Evolutionary conservation across 305 asterid genomes (phyloP), one percentile per base, ranked within the genome.

Genomic region (Plantago lanceolata): DNA sequence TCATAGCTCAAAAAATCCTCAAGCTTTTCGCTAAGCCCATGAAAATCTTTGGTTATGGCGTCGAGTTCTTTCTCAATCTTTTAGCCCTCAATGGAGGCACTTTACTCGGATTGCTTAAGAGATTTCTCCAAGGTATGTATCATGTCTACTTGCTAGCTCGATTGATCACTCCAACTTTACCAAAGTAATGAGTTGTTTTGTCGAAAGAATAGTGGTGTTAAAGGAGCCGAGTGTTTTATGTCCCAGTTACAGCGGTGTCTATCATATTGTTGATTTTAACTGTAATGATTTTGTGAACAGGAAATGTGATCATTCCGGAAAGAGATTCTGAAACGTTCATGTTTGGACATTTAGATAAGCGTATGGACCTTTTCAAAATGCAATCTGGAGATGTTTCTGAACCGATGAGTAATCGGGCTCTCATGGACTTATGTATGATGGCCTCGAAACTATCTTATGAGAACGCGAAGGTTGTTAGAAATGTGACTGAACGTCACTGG

Each of bases 381-480:
- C 28, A 64, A 17, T 52, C 76, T 8, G 49, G 57, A 52, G 71
- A 66, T 49, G 53, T 58, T 61, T 57, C 47, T 43, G 69, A 51
- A 21, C 65, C 73, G 75, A 68, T 64, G 66, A 90, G 89, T 71
- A 73, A 71, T 63, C 81, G 72, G 18, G 75, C 52, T 63, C 83
- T 89, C 14, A 81, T 87, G 95, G 97, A 93, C 69, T 76, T 93
- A 19, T 89, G 97, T 69, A 79, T 93, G 66, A 76, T 93, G 91
- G 88, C 95, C 66, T 80, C 99, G 51, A 93, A 93, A 73, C 73
- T 93, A 71, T 85, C 97, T 1, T 93, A 89, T 5, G 99, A 93
- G 83, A 93, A 93, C 59, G 85, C 74, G 31, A 79, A 81, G 69
- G 95, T 90, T 56, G 88, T 93, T 28, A 72, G 68, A 65, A 85